A percentile compares a stretch with the other conserved stretches of the same genome.
Conservation (phyloP, 768 basidiomycete genomes). For the Rhodotorula kratochvilovae region DNA sequence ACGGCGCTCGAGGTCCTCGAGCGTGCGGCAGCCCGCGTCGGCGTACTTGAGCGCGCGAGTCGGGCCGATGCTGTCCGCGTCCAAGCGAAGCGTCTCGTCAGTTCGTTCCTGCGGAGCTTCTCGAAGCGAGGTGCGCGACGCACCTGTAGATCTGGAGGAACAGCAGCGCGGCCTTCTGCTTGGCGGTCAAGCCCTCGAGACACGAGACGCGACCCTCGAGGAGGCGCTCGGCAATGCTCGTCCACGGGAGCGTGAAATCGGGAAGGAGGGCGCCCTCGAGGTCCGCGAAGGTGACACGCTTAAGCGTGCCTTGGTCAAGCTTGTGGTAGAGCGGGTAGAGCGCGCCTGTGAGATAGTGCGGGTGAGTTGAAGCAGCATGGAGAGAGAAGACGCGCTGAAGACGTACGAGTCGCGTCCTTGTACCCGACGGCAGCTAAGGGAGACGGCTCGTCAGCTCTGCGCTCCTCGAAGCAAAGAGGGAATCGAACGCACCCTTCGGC, state of each 20-base stretch:
- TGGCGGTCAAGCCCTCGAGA: background rate
- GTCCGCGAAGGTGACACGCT: slow-evolving; percentile 12
- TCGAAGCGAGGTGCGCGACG: background rate
- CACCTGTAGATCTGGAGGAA: slow-evolving; percentile 21
- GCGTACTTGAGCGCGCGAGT: slow-evolving; percentile 21
- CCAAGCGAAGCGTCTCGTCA: background rate
- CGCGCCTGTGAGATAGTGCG: background rate
- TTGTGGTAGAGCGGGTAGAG: slow-evolving; percentile 30
- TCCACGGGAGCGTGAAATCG: slow-evolving; percentile 14
- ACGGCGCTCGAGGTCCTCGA: slow-evolving; percentile 13
- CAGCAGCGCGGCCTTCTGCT: slow-evolving; percentile 12
- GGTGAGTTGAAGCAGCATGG: too few relatives aligned
- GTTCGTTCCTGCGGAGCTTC: background rate
- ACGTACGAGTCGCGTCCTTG: background rate
- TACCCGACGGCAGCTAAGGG: background rate
- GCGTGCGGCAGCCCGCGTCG: slow-evolving; percentile 7
- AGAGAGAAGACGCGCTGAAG: background rate
- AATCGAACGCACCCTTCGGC: background rate
- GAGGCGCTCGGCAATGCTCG: slow-evolving; percentile 13
- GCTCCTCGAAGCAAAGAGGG: too few relatives aligned
- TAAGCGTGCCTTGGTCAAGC: slow-evolving; percentile 10
- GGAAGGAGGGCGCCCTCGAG: slow-evolving; percentile 12
- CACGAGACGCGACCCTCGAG: background rate
- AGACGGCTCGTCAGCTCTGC: too few relatives aligned
- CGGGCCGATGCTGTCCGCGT: slow-evolving; percentile 21